Base-by-base conservation (phyloP, 805 yeast genomes). In the Saccharomycopsis fibuligera region DNA sequence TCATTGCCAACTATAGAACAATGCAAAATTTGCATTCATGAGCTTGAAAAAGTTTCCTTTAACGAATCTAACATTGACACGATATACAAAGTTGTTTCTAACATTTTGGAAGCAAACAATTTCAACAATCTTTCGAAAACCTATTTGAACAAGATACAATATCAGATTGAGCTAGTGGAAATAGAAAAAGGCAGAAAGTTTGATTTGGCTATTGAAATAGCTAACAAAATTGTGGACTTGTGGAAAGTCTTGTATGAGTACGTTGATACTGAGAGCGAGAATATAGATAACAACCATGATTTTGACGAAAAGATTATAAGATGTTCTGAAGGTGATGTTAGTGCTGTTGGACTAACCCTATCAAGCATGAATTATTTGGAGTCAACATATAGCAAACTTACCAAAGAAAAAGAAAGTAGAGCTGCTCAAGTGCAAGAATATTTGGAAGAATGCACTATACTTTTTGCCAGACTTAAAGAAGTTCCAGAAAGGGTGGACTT, bases 401-500 rank as follows among this genome's bases (percentile, higher is more conserved):
- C 57, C 45, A 65, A 56, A 17, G 58, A 63, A 41, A 67, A 63
- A 44, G 73, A 66, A 54, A 61, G 59, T 58, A 70, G 68, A 55
- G 63, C 59, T 48, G 58, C 58, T 33, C 49, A 19, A 17, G 55
- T 54, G 6, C 41, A 54, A 56, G 49, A 64, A 8, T 62, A 67
- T 29, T 51, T 66, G 5, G 51, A 59, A 2, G 68, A 72, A 16
- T 81, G 86, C 57, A 57, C 62, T 12, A 57, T 57, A 5, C 63
- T 84, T 29, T 83, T 90, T 89, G 60, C 56, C 1, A 79, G 75
- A 56, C 66, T 84, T 5, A 73, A 74, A 12, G 79, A 81, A 53
- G 72, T 72, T 25, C 55, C 63, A 5, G 61, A 65, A 0, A 66
- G 68, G 46, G 59, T 68, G n/a, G 64, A 63, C 8, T 56, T 59